Percentiles rank a stretch among this genome's conserved stretches.
These are phyloP conservation scores for Aspergillus latus DNA, from an alignment of 2,329 filamentous ascomycete species.

Conservation along the genomic window DNA sequence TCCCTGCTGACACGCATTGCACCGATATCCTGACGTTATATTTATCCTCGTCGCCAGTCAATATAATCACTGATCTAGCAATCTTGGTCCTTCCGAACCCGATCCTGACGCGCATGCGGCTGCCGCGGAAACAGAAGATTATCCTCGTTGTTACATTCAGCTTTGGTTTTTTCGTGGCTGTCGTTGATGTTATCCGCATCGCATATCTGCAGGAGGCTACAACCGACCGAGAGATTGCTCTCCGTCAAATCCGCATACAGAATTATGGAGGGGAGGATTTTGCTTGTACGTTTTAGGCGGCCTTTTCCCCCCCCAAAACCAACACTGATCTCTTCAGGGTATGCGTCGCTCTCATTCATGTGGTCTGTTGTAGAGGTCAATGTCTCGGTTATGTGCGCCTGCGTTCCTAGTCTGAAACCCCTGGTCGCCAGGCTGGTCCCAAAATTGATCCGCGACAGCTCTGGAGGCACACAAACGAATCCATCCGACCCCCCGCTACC, in stretches of 20 bases:
- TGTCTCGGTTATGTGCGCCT: constrained; percentile 83
- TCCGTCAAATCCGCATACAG: constrained; percentile 32
- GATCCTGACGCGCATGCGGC: constrained; percentile 78
- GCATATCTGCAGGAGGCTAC: constrained; percentile 80
- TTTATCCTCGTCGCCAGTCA: constrained; percentile 77
- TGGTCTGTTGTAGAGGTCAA: constrained; percentile 94
- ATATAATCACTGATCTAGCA: constrained; percentile 86
- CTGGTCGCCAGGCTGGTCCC: constrained; percentile 66
- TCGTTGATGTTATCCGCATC: constrained; percentile 86
- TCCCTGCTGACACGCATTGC: constrained; percentile 51
- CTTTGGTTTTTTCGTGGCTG: constrained; percentile 80
- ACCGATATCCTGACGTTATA: constrained; percentile 64
- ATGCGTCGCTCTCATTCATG: constrained; percentile 82
- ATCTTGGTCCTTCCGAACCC: constrained; percentile 86
- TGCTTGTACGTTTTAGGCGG: constrained; percentile 44
- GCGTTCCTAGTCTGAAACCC: constrained; percentile 89
- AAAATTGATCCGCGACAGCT: constrained; percentile 54
- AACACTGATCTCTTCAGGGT: constrained; percentile 53
- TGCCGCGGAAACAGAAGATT: constrained; percentile 82
- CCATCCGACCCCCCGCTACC: constrained; percentile 10
- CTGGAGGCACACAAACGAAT: constrained; percentile 26
- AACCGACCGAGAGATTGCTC: constrained; percentile 35
- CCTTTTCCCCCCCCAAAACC: not conserved
- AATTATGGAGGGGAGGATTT: constrained; percentile 51
- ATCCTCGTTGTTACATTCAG: constrained; percentile 84